Base-by-base conservation (phyloP, 2,329 filamentous ascomycete species). In the Claviceps sp. region DNA sequence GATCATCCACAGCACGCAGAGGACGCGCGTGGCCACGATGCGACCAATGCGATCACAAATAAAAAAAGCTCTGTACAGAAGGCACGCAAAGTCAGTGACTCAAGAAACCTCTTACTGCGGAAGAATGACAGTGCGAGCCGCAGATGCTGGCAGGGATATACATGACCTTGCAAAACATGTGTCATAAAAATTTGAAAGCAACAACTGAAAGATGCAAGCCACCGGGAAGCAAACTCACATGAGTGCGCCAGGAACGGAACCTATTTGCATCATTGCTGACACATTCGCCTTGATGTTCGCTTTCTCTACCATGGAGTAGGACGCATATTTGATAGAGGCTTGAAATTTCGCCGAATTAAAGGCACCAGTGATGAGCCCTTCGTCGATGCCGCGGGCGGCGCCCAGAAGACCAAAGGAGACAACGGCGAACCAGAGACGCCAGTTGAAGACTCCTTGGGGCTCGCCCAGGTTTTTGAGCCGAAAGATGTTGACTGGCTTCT, bases 221-320 rank as follows among this genome's bases (percentile, higher is more conserved):
- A 30, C 14, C 20, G 5, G 36, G 16, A 24, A 4, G 22, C 8
- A 8, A 22, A 52, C 67, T 62, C 62, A 72, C 70, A 75, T 74
- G 36, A 87, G 71, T 34, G 85, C 83, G 44, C 86, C 86, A 4
- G 72, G 81, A 36, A 90, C 84, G 22, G 79, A 85, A 22, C 86
- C 86, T 60, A 89, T 80, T 66, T 89, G 86, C 0, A 90, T 85
- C 86, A 90, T 89, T 47, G 84, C 78, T 1, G 85, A 84, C 52
- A 90, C 84, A 65, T 90, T 90, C 58, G 77, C 81, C 67, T 85
- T 81, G 68, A 84, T 82, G 63, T 86, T 81, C 54, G 84, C 81
- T 61, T 77, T 71, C 47, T 78, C 73, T 3, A 74, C 69, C 0
- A 65, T 59, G 44, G 66, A 70, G 60, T 82, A 81, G 2, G 72